Conservation (phyloP, 1,284 basidiomycete genomes). For the Thecaphora frezii region DNA sequence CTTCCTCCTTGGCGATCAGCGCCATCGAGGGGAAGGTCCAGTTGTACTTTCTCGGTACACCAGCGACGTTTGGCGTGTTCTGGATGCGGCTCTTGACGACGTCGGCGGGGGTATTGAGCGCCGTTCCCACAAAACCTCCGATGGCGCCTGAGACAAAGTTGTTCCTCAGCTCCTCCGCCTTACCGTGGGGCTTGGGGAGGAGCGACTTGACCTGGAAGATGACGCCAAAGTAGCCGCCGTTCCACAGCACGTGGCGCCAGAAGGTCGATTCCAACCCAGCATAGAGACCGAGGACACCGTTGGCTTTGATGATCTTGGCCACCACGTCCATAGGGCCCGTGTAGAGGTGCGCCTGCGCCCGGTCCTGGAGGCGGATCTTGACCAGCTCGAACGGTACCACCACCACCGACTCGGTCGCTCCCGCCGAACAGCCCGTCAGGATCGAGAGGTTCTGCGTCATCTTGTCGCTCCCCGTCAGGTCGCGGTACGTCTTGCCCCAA, state of each 20-base stretch:
- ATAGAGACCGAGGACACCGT: conserved; percentile 85
- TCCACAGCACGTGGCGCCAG: conserved; percentile 60
- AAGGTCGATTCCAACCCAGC: conserved; percentile 53
- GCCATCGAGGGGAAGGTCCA: conserved; percentile 73
- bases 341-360: conserved; percentile 79
- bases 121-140: conserved; percentile 83
- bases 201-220: conserved; percentile 80
- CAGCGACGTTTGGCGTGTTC: conserved; percentile 62
- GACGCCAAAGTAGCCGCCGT: conserved; percentile 68
- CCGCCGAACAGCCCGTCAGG: conserved; percentile 87
- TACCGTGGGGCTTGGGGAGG: conserved; percentile 73
- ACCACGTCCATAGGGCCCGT: conserved; percentile 92
- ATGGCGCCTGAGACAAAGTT: conserved; percentile 88
- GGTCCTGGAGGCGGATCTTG: conserved; percentile 86
- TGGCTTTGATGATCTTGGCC: conserved; percentile 80
- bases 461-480: conserved; percentile 70
- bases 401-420: conserved; percentile 89
- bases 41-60: conserved; percentile 73
- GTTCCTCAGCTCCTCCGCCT: conserved; percentile 75
- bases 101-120: conserved; percentile 78
- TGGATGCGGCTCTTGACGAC: conserved; percentile 97
- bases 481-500: conserved; percentile 68
- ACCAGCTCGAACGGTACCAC: conserved; percentile 97
- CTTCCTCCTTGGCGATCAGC: conserved; percentile 86
- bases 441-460: conserved; percentile 86